These are phyloP conservation scores for Tylopilus subfusipes DNA, from an alignment of 768 basidiomycete genomes.

Conservation along the genomic window DNA sequence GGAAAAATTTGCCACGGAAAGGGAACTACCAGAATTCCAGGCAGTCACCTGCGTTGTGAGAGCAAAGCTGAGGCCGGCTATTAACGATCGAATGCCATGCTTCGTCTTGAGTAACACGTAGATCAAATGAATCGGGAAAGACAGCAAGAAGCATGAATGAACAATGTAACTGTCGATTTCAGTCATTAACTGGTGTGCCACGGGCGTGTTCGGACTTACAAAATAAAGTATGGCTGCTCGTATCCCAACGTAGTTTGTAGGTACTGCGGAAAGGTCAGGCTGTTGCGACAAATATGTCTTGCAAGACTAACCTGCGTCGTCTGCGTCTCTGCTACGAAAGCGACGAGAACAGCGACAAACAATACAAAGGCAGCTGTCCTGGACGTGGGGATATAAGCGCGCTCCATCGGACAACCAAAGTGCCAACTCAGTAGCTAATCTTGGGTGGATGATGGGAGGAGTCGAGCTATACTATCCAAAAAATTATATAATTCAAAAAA, in stretches of 20 bases:
- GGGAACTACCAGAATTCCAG: slow-evolving; percentile 3
- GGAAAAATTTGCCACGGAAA: slow-evolving; percentile 22
- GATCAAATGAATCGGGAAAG: slow-evolving; percentile 79
- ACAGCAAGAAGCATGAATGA: slow-evolving; percentile 73
- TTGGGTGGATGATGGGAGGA: no score
- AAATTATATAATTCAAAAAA: no score
- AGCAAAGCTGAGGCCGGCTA: slow-evolving; percentile 49
- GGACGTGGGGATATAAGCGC: not conserved
- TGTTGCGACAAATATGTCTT: not conserved
- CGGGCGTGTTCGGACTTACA: slow-evolving; percentile 46
- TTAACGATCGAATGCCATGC: slow-evolving; percentile 45
- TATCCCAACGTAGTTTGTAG: slow-evolving; percentile 75
- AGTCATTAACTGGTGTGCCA: not conserved
- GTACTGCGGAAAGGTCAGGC: slow-evolving; percentile 46
- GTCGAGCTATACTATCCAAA: no score
- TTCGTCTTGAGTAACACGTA: slow-evolving; percentile 54
- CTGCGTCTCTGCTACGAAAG: slow-evolving; percentile 76
- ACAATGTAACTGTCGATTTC: slow-evolving; percentile 66
- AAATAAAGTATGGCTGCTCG: slow-evolving; percentile 84
- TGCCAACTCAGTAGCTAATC: not conserved
- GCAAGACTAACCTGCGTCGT: slow-evolving; percentile 59
- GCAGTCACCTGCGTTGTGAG: slow-evolving; percentile 34
- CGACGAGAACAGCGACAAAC: slow-evolving; percentile 58
- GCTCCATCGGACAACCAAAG: slow-evolving; percentile 3
- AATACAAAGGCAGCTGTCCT: slow-evolving; percentile 49